Base-by-base conservation (phyloP, 2,329 filamentous ascomycete genomes). In the Pseudocercospora vitis region DNA sequence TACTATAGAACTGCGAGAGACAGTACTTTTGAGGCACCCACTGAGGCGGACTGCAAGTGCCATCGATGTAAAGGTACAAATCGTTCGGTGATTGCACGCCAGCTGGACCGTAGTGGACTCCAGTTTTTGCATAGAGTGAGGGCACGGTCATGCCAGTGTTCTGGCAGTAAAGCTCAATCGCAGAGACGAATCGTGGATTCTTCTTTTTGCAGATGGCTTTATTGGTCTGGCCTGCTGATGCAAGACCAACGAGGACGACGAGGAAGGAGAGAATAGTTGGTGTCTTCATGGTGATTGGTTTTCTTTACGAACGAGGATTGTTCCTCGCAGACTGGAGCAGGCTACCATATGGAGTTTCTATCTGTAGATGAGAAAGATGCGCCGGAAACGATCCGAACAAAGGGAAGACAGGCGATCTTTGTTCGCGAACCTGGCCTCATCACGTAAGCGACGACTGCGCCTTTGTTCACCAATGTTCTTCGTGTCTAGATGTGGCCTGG, bases 21-120 rank as follows among this genome's bases (percentile, higher is more conserved):
- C 46, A 48, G 12, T 48, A 48, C 32, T 48, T 21, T 19, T 33
- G 32, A 9, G 46, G 46, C 7, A 48, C 21, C 46, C 46, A 48
- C 32, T 48, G 46, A 1, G 31, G 11, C 6, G 46, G 46, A 19
- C 32, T 48, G 18, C 46, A 48, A n/a, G 21, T 35, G 4, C 46
- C 29, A 11, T 24, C 16, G 3, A 48, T 48, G 19, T 37, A 48
- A 16, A 48, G 14, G 6, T 26, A n/a, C 6, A 45, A 24, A 7
- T 45, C 14, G 8, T 31, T 45, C 3, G 42, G 42, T 3, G 24
- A 29, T n/a, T 45, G 23, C 4, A 24, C 24, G 14, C 42, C 32
- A 11, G 35, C 24, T 4, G 46, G 29, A 5, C 29, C 46, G 18
- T 21, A 33, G 29, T 35, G 32, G 3, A 48, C 46, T 3, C 46